Percentiles rank a stretch among this genome's conserved stretches.
These are phyloP conservation scores for Citrus sp. DNA, from an alignment of 345 rosid species.

Conservation along the genomic window DNA sequence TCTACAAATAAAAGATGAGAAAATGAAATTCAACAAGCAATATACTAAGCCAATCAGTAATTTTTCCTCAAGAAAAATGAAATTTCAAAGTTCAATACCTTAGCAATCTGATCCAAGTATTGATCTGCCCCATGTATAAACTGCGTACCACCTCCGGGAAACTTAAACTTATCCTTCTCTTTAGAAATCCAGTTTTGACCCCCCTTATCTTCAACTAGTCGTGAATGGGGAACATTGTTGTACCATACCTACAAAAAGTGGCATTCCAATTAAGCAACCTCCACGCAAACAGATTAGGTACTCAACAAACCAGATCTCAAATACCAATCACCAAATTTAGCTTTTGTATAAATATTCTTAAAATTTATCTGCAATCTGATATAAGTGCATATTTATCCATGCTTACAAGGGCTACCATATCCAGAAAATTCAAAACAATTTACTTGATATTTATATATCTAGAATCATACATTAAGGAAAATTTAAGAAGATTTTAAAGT, in stretches of 20 bases:
- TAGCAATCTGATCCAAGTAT: conserved; percentile 79
- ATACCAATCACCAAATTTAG: neutral
- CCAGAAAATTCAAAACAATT: neutral
- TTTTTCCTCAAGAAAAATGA: neutral
- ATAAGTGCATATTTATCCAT: too few relatives aligned
- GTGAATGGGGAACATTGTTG: conserved; percentile 78
- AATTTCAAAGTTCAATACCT: conserved; percentile 39
- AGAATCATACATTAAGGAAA: neutral
- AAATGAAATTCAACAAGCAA: conserved; percentile 13
- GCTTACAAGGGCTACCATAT: too few relatives aligned
- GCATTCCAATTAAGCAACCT: conserved; percentile 11
- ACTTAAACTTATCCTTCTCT: conserved; percentile 76
- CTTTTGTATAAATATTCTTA: neutral
- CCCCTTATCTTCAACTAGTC: conserved; percentile 89
- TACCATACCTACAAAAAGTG: conserved; percentile 69
- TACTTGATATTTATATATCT: neutral
- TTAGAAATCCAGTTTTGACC: conserved; percentile 92
- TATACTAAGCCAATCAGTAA: neutral
- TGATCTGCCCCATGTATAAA: conserved; percentile 95
- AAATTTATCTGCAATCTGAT: neutral
- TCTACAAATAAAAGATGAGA: conserved; percentile 38
- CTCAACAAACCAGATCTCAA: neutral
- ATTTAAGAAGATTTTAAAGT: neutral
- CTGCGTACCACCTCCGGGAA: conserved; percentile 98
- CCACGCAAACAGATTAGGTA: neutral